Conservation (phyloP, 2,329 filamentous ascomycete species). For the Amesomyces nigricolor region DNA sequence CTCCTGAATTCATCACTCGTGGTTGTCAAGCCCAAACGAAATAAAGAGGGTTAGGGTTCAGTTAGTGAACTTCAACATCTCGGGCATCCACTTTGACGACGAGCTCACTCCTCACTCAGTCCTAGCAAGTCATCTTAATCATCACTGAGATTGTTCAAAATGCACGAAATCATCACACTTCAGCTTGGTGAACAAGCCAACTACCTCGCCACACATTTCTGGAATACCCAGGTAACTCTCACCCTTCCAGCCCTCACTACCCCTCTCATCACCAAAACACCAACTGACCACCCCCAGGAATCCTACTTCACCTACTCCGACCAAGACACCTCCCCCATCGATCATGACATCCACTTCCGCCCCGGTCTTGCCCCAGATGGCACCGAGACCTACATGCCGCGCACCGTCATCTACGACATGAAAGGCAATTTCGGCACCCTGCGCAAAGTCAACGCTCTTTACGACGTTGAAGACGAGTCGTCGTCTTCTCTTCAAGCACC, state of each 20-base stretch:
- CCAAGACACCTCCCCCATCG: slow-evolving; percentile 56
- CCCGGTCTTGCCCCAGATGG: slow-evolving; percentile 77
- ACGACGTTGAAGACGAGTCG: slow-evolving; percentile 48
- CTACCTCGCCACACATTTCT: slow-evolving; percentile 92
- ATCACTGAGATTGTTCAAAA: slow-evolving; percentile 34
- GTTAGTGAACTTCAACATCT: background rate
- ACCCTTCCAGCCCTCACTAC: background rate
- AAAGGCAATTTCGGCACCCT: slow-evolving; percentile 90
- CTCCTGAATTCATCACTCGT: background rate
- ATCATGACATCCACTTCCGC: slow-evolving; percentile 86
- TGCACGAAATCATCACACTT: slow-evolving; percentile 93
- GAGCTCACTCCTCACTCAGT: slow-evolving; percentile 1
- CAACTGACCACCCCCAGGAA: slow-evolving; percentile 52
- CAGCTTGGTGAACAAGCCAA: slow-evolving; percentile 93
- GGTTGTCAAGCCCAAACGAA: too few species aligned
- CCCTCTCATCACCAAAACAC: background rate
- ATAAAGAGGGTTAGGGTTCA: slow-evolving; percentile 10
- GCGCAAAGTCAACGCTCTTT: slow-evolving; percentile 81
- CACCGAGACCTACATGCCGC: slow-evolving; percentile 83
- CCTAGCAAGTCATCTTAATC: background rate
- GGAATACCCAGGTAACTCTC: slow-evolving; percentile 74
- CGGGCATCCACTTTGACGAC: background rate
- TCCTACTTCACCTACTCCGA: slow-evolving; percentile 90
- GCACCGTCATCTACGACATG: slow-evolving; percentile 88
- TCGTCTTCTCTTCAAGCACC: slow-evolving; percentile 30